Evolutionary conservation across 2,329 filamentous ascomycete genomes (phyloP).

Genomic region (Metarhizium rileyi): DNA sequence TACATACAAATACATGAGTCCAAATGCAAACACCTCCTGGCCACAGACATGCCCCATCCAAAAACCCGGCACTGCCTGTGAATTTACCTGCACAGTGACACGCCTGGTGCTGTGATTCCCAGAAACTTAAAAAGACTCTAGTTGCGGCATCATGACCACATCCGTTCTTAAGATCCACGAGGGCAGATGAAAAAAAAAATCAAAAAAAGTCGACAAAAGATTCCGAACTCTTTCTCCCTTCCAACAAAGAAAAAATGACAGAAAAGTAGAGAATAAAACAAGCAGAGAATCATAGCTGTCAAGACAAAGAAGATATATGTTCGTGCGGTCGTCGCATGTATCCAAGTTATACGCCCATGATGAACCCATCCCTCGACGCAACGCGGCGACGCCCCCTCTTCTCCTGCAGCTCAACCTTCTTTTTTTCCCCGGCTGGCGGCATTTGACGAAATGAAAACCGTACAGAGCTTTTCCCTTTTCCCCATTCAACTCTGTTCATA

Average conservation of each 20-base stretch:
- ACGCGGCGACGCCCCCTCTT: too few species aligned
- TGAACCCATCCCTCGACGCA: not conserved
- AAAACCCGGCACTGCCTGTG: not conserved
- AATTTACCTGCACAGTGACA: not conserved
- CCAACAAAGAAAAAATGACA: too few species aligned
- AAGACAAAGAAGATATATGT: not conserved
- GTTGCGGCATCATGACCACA: slow-evolving; percentile 5
- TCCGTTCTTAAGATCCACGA: not conserved
- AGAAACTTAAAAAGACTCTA: not conserved
- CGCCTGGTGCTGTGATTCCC: slow-evolving; percentile 8
- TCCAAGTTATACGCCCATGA: not conserved
- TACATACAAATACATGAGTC: not conserved
- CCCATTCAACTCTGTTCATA: not conserved
- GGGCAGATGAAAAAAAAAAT: not conserved
- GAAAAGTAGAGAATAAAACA: too few species aligned
- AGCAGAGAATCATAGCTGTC: too few species aligned
- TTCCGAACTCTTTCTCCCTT: too few species aligned
- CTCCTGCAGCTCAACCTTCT: not conserved
- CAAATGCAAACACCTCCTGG: not conserved
- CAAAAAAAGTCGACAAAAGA: not conserved
- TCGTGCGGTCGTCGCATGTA: not conserved
- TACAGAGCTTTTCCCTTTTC: not conserved
- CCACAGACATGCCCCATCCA: not conserved
- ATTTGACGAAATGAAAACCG: not conserved
- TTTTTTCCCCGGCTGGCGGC: not conserved